Evolutionary conservation across 2,329 filamentous ascomycete genomes (phyloP).

Genomic region (Arthrocladium fulminans): DNA sequence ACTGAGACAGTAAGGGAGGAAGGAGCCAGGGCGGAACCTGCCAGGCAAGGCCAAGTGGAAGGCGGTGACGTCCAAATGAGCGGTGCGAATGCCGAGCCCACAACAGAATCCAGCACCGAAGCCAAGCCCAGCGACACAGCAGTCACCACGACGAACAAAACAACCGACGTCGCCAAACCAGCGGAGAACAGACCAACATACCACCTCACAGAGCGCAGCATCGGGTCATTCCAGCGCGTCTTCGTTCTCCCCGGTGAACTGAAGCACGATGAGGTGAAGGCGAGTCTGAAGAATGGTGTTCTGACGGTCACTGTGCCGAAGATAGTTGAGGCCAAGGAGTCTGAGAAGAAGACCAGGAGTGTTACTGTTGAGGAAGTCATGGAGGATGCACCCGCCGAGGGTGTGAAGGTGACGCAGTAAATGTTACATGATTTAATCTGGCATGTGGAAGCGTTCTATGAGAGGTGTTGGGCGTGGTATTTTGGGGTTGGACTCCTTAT

Average conservation of each 20-base stretch:
- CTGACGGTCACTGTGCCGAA: conserved; percentile 51
- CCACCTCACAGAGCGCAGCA: conserved; percentile 52
- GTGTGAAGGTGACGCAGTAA: not conserved
- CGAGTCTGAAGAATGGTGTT: conserved; percentile 54
- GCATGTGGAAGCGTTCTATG: too few relatives aligned
- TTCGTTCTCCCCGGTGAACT: conserved; percentile 52
- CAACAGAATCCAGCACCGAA: conserved; percentile 6
- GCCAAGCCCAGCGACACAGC: conserved; percentile 16
- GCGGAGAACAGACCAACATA: conserved; percentile 34
- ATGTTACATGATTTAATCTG: too few relatives aligned
- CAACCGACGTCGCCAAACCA: conserved; percentile 27
- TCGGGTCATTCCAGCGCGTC: conserved; percentile 51
- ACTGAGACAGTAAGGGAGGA: conserved; percentile 31
- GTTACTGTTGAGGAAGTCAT: conserved; percentile 1
- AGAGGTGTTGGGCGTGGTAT: too few relatives aligned
- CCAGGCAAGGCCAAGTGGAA: not conserved
- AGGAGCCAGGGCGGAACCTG: conserved; percentile 9
- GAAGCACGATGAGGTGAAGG: conserved; percentile 53
- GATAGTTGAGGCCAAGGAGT: conserved; percentile 31
- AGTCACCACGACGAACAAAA: conserved; percentile 11
- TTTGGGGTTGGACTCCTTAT: too few relatives aligned
- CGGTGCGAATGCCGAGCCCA: not conserved
- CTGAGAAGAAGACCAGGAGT: conserved; percentile 6
- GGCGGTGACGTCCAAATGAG: not conserved
- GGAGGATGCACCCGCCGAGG: not conserved